Evolutionary conservation across 768 basidiomycete species (phyloP), one percentile per base, ranked within the genome.

Genomic region (Amanita inopinata): DNA sequence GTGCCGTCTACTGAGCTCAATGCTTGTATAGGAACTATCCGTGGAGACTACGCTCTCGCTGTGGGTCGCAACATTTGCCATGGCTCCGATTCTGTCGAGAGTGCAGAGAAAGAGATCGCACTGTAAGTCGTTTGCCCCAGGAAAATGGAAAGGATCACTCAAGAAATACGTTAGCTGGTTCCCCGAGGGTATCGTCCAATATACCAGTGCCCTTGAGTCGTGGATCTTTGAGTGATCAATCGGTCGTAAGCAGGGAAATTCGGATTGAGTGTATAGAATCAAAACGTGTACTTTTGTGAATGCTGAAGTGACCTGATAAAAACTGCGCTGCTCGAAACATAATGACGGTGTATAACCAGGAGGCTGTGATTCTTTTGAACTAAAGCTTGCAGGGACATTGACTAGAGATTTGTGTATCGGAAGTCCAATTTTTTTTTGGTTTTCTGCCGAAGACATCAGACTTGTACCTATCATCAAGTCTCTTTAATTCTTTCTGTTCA

Each of bases 1-100:
- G 15, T 46, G 28, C 40, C 18, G 31, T 7, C 40, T 23, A 32
- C 23, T 24, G 19, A n/a, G 18, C 45, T 48, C 41, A 50, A 48
- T 24, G 20, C 20, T 39, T 42, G 33, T 37, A 33, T 27, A 89
- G 88, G 90, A 47, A 86, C 92, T 49, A 97, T 97, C 71, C 90
- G 93, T 63, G 93, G 91, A 46, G 92, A 96, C 70, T 96, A 74
- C 66, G 83, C 81, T 54, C 83, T 98, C 54, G 88, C 91, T 53
- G 84, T 92, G 53, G 94, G 92, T 46, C 88, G 90, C 56, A 94
- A 93, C 73, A 84, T 91, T 62, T 87, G 84, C 70, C 88, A 92
- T 59, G 88, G 89, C 46, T 90, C 87, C 39, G 89, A 91, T 65
- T 73, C 85, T 41, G 83, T 90, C 51, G 88, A 89, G 64, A 86